Evolutionary conservation across 2,329 filamentous ascomycete species (phyloP), one percentile per base, ranked within the genome.

Genomic region (Ophiostoma populinum): DNA sequence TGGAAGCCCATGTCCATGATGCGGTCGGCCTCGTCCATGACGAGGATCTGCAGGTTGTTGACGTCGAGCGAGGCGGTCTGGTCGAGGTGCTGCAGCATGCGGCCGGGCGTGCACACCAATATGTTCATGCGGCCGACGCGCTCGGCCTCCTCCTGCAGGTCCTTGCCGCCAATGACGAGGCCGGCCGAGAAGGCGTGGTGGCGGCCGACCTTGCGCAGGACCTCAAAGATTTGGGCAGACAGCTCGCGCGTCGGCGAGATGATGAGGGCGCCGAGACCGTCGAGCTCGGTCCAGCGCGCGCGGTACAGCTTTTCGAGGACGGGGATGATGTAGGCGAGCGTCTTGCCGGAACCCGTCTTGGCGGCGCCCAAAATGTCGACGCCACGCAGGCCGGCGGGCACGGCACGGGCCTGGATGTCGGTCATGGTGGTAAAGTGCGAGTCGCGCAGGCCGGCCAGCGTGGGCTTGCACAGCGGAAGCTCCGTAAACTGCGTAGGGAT

Each of bases 1-100:
- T 92, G 78, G 53, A 98, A 98, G 5, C 90, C 90, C 83, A 95
- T 90, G 50, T 98, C 90, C 67, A 98, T 75, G 49, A 94, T 94
- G 25, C 90, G 73, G 54, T 98, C 90, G 3, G 90, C 90, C 55
- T 98, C 90, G 48, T 98, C 90, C 38, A 98, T 63, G 0, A 98
- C 86, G 34, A 98, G 61, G 53, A 98, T 80, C 57, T 92, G 82
- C 43, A 98, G 55, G 51, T 92, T 90, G 52, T 90, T 79, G 43
- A 87, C 80, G 44, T 87, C 83, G 50, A 98, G 80, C 13, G 78
- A 75, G 1, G 83, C 81, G 0, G 87, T 95, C 60, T 94, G 86
- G 49, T 92, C 87, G 49, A 98, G 63, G 55, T 98, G 90, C 56
- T 98, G 90, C 46, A 95, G 59, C 67, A 98, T 92, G 24, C 90